Evolutionary conservation across 2,329 filamentous ascomycete species (phyloP).

Genomic region (Ilyonectria robusta): DNA sequence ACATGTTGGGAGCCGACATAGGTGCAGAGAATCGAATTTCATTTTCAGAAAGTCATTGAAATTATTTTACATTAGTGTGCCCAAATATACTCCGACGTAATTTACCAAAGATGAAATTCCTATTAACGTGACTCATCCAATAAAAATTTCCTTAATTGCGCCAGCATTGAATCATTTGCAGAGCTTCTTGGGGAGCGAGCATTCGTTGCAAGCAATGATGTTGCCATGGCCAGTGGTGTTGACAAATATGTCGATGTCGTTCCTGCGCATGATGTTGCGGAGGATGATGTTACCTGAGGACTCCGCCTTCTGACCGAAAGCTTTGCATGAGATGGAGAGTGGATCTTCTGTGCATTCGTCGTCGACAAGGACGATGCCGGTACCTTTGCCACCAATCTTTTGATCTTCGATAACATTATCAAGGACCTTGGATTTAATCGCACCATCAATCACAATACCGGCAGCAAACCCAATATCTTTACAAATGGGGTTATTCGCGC

Average conservation of each 20-base stretch:
- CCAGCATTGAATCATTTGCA: neutral
- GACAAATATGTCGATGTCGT: neutral
- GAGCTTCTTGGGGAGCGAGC: neutral
- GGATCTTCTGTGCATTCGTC: neutral
- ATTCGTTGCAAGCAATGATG: neutral
- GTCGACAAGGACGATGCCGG: neutral
- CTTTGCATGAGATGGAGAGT: neutral
- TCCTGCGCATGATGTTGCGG: neutral
- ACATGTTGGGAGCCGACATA: too few relatives aligned
- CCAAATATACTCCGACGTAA: too few relatives aligned
- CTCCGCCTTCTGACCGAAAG: neutral
- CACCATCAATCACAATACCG: neutral
- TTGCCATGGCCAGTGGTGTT: neutral
- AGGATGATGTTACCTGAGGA: neutral
- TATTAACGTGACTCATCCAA: too few relatives aligned
- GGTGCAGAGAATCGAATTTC: too few relatives aligned
- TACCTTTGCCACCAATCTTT: neutral
- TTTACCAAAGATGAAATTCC: too few relatives aligned
- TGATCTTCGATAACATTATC: neutral
- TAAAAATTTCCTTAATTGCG: too few relatives aligned
- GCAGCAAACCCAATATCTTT: neutral
- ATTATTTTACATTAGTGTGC: too few relatives aligned
- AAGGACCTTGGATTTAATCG: neutral
- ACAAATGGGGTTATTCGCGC: neutral
- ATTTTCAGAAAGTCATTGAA: too few relatives aligned